Percentiles rank a stretch among this genome's conserved stretches.
These are phyloP conservation scores for Glomus cerebriforme DNA, from an alignment of 192 early-diverging fungal genomes.

Conservation along the genomic window DNA sequence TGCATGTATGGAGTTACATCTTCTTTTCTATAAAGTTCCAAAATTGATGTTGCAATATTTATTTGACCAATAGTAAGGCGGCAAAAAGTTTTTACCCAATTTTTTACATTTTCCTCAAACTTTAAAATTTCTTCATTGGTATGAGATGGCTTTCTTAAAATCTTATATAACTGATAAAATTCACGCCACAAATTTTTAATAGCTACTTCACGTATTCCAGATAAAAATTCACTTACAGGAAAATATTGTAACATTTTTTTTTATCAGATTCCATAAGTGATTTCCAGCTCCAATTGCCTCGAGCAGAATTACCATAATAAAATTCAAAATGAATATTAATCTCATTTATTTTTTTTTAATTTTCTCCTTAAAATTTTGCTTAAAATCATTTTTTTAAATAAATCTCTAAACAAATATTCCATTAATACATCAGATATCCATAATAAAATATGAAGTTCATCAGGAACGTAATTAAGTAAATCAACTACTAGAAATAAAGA, in stretches of 20 bases:
- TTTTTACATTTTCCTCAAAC: too few species aligned
- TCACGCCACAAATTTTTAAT: neutral
- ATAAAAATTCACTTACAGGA: slow-evolving; percentile 13
- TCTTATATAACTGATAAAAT: slow-evolving; percentile 1
- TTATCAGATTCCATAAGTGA: neutral
- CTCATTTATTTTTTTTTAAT: too few species aligned
- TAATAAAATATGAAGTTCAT: slow-evolving; percentile 9
- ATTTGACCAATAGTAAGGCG: neutral
- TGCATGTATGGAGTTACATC: neutral
- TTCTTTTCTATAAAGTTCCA: neutral
- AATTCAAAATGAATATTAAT: too few species aligned
- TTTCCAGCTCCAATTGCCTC: neutral
- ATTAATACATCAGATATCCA: neutral
- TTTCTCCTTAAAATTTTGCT: too few species aligned
- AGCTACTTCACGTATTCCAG: neutral
- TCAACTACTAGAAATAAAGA: neutral
- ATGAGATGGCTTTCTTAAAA: too few species aligned
- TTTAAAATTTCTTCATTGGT: too few species aligned
- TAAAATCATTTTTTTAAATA: too few species aligned
- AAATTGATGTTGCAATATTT: neutral
- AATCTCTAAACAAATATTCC: too few species aligned
- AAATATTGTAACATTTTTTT: neutral
- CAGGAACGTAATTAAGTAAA: neutral
- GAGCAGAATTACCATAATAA: too few species aligned
- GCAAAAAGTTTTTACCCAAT: too few species aligned